A percentile compares a stretch with the other conserved stretches of the same genome.
Evolutionary conservation across 306 rosid genomes (phyloP).

Genomic region (Lotus japonicus): DNA sequence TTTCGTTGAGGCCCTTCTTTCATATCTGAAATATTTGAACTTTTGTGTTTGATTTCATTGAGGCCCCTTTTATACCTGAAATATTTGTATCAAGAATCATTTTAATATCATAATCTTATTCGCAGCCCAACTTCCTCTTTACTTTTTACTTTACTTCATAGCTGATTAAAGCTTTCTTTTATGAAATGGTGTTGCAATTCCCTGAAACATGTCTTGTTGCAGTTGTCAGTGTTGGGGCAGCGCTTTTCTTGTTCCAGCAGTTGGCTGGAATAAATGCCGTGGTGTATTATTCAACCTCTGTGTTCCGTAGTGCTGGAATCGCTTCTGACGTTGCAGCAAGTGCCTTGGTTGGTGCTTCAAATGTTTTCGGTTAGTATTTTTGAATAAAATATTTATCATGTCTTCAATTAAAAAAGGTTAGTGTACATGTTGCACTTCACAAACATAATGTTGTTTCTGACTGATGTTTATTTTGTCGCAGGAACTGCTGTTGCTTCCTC

Average conservation of each 20-base stretch:
- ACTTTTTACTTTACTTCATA: not conserved
- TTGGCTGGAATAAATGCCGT: conserved; percentile 95
- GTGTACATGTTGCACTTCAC: not conserved
- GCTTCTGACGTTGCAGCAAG: conserved; percentile 98
- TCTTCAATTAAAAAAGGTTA: not conserved
- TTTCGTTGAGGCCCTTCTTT: not conserved
- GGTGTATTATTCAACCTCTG: conserved; percentile 93
- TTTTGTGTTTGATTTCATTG: not conserved
- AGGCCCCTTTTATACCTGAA: no score
- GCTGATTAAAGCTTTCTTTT: not conserved
- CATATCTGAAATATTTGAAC: no score
- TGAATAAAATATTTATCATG: not conserved
- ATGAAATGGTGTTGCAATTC: not conserved
- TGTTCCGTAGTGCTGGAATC: conserved; percentile 93
- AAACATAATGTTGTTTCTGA: conserved; percentile 6
- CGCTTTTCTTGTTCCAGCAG: conserved; percentile 94
- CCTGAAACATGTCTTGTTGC: conserved; percentile 31
- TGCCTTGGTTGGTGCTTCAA: conserved; percentile 94
- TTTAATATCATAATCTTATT: not conserved
- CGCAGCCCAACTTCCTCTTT: not conserved
- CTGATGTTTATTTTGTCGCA: conserved; percentile 31
- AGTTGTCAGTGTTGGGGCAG: conserved; percentile 97
- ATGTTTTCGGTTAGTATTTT: conserved; percentile 75
- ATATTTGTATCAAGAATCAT: conserved; percentile 1
- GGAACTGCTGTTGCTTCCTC: conserved; percentile 93